Base-by-base conservation (phyloP, 2,329 filamentous ascomycete species). In the Hypoxylon sp. region DNA sequence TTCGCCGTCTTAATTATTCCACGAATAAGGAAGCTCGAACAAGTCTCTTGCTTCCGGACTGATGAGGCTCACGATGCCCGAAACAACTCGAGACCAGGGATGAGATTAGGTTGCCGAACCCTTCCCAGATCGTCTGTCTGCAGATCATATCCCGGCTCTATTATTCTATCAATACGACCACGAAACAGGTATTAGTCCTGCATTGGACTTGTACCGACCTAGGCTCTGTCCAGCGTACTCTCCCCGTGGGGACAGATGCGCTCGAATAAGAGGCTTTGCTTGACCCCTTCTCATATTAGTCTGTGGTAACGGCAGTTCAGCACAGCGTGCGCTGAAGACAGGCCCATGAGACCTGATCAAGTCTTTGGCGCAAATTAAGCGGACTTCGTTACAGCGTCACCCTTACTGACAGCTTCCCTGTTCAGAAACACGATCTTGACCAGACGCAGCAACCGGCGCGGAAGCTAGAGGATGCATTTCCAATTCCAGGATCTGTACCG, bases 401-500 rank as follows among this genome's bases (percentile, higher is more conserved):
- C 9, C 15, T 10, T 43, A 48, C 23, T 10, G 24, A 43, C 42
- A 48, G 35, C 24, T 33, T 27, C 7, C 23, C 7, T 18, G 23
- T 27, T 15, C 20, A n/a, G 11, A 24, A 46, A 29, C 31, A 9
- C 17, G 33, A 38, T 15, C 42, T 46, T 18, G 27, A 51, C 48
- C 48, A 47, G 48, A 53, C 24, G 37, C 26, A 48, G 24, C 10
- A 43, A 20, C 17, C 15, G 29, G 17, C 26, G 21, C 7, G 23
- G 33, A 18, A 46, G 18, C 33, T 18, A 4, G 17, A 35, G 29
- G 33, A 17, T 2, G 20, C 26, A 31, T 46, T 47, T 46, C 54
- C 42, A 29, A 20, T 24, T 61, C 18, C 37, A 55, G 54, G 24
- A 20, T 21, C 31, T 41, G 45, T 53, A 52, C 54, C 58, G 54